Evolutionary conservation across 2,329 filamentous ascomycete genomes (phyloP), one percentile per base, ranked within the genome.

Genomic region (Metarhizium album): DNA sequence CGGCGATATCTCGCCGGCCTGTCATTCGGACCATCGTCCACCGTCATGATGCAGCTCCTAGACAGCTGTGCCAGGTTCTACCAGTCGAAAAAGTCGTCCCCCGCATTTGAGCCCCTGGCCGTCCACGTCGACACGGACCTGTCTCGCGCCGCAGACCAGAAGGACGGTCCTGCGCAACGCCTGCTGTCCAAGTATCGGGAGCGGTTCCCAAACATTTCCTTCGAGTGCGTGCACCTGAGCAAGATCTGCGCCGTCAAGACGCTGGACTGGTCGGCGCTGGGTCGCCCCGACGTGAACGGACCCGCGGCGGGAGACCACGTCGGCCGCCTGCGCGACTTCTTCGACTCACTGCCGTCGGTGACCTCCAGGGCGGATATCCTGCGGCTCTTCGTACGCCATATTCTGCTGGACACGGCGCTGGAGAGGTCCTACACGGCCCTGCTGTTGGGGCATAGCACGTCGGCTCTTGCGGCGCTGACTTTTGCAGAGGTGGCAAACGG

Each of bases 401-500:
- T 95, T 4, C 76, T 96, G 31, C 72, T 89, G 47, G 71, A 79
- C 43, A 71, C 80, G 43, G 86, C 87, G 9, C 74, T 78, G 54
- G 65, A 71, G 16, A 69, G 75, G 27, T 69, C 63, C 13, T 93
- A 83, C 64, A 79, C 84, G 55, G 82, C 82, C 13, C 76, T 97
- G 42, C 69, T 97, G 1, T 84, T 93, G 67, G 90, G 87, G 22
- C 84, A 91, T 67, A 94, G 82, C 57, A 95, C 93, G 20, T 96
- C 90, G 4, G 80, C 83, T 16, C 80, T 98, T 29, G 91, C 93
- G 3, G 88, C 91, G 58, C 83, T 88, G 60, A 87, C 89, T 0
- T 79, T 98, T 14, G 76, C 88, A 6, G 88, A 93, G 68, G 90
- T 91, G 2, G 90, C 91, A 23, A 96, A 95, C 68, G 93, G 93